phyloP scores from a whole-genome alignment of 176 grass and related monocot genomes.

The Cenchrus americanus region DNA sequence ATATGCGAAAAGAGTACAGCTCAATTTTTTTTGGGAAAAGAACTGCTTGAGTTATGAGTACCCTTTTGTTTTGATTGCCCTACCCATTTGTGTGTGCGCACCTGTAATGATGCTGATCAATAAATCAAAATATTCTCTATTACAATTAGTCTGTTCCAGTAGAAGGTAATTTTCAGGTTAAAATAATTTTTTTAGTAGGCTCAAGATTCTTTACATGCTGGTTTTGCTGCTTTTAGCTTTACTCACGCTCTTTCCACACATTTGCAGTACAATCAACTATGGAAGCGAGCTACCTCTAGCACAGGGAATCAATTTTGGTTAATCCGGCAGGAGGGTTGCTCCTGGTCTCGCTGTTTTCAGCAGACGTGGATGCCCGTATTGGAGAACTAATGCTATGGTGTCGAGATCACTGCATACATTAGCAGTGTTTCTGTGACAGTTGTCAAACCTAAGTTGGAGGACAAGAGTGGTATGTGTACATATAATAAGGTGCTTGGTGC shows the following conservation, averaged over 20 bases:
- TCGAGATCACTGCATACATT: not conserved
- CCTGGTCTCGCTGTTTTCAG: slow-evolving; percentile 26
- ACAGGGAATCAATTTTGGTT: slow-evolving; percentile 96
- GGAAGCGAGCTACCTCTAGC: slow-evolving; percentile 94
- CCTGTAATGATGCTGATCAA: not conserved
- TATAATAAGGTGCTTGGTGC: slow-evolving; percentile 34
- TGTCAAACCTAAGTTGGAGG: slow-evolving; percentile 13
- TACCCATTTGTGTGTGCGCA: not conserved
- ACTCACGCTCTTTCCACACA: slow-evolving; percentile 15
- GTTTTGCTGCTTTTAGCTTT: not conserved
- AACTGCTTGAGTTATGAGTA: not conserved
- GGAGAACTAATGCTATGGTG: not conserved
- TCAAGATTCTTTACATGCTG: not conserved
- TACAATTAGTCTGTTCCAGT: not conserved
- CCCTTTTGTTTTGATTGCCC: slow-evolving; percentile 4
- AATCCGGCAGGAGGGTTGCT: not conserved
- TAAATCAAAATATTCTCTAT: not conserved
- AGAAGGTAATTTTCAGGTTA: not conserved
- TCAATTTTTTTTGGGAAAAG: too few species aligned
- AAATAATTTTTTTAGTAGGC: not conserved
- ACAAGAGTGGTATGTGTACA: not conserved
- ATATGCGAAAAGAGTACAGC: not conserved
- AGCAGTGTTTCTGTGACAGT: not conserved
- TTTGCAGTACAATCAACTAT: slow-evolving; percentile 96
- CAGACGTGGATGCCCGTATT: not conserved